Base-by-base conservation (phyloP, 1,284 basidiomycete genomes). In the Xerocomus nothofagi region DNA sequence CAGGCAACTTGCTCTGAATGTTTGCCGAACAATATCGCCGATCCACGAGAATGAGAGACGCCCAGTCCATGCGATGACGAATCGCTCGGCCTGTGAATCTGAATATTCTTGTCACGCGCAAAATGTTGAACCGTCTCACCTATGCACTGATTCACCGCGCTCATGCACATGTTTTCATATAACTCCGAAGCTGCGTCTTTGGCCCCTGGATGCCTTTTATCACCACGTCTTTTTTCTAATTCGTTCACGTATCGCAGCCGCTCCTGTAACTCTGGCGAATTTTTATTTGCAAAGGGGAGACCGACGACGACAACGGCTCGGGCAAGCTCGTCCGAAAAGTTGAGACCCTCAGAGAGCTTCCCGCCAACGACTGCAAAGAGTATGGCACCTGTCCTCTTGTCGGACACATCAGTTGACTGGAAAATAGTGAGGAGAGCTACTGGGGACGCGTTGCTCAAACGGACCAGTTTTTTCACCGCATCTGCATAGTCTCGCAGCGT, bases 321-420 rank as follows among this genome's bases (percentile, higher is more conserved):
- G 1, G 93, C 92, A 3, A 98, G 81, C 33, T 91, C 81, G 68
- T 93, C 91, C 5, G 91, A 82, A 68, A 99, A 99, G 70, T 99
- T 99, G 59, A 99, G 83, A 2, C 96, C 96, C 71, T 99, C 96
- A 0, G 93, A 97, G 12, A 99, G 78, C 68, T 98, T 99, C 18
- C 94, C 96, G 9, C 96, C 95, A 20, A 99, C 88, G 3, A 99
- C 96, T 1, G 96, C 96, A 52, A 99, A 85, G 6, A 94, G 73
- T 27, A 94, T 66, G 1, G 90, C 89, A 8, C 91, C 91, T 10
- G 74, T 73, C 60, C 65, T 79, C 71, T 62, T 71, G 53, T 49
- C 60, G 45, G 50, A 57, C 23, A n/a, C n/a, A 37, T 58, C 50
- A 10, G 37, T 23, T 21, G 65, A 53, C 63, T 68, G 7, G 18